A percentile compares a stretch with the other conserved stretches of the same genome.
phyloP scores from a whole-genome alignment of 352 stramenopile species.

The Phytopythium vexans region DNA sequence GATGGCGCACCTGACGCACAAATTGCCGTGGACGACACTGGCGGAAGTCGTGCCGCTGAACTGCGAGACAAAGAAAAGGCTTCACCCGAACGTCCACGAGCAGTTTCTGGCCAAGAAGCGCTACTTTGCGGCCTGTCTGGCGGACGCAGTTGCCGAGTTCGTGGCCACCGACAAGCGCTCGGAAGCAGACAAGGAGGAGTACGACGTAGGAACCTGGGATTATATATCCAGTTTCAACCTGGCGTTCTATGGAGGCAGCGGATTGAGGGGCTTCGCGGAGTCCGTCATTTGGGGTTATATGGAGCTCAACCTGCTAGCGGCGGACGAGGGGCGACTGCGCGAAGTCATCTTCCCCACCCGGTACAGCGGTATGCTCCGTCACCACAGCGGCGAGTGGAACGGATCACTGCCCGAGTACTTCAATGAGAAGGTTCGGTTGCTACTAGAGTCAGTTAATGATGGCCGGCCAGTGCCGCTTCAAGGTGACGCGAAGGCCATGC shows the following conservation, averaged over 20 bases:
- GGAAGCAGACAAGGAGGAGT: not conserved
- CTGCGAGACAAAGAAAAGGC: not conserved
- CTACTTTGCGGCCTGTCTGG: not conserved
- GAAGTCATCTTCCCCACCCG: too few species aligned
- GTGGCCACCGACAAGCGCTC: constrained; percentile 1
- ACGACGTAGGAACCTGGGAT: not conserved
- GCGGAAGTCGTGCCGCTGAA: not conserved
- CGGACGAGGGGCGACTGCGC: too few species aligned
- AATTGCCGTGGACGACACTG: constrained; percentile 4
- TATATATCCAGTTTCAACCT: too few species aligned
- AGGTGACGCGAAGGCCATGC: too few species aligned
- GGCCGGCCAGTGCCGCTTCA: too few species aligned
- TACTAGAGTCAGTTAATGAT: too few species aligned
- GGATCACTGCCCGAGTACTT: too few species aligned
- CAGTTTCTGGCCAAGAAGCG: not conserved
- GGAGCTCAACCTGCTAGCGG: not conserved
- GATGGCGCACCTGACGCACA: constrained; percentile 7
- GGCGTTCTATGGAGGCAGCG: not conserved
- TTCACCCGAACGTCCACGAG: not conserved
- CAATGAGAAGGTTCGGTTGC: too few species aligned
- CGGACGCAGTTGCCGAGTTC: constrained; percentile 2
- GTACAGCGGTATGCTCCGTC: too few species aligned
- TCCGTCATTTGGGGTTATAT: constrained; percentile 2
- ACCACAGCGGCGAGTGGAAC: too few species aligned
- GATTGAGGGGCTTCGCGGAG: not conserved